Base-by-base conservation (phyloP, 1,284 basidiomycete genomes). In the Ceratobasidium sp. region DNA sequence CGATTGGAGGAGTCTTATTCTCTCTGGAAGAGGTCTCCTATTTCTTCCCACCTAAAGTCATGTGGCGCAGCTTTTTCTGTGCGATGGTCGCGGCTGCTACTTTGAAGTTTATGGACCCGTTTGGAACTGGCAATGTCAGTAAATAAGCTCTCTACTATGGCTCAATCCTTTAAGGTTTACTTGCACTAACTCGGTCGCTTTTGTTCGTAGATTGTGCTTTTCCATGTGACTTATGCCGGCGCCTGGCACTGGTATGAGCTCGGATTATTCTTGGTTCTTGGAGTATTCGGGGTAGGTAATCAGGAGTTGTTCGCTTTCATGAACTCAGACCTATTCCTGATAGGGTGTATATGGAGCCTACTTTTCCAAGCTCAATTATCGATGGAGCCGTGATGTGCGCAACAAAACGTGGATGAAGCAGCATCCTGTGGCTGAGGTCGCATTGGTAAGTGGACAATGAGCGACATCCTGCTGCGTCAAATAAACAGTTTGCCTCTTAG, bases 31-130 rank as follows among this genome's bases (percentile, higher is more conserved):
- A 33, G 33, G 33, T 33, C 33, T 33, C 33, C 33, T 33, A 33
- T 33, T 33, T 33, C 33, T 33, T 33, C 33, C 33, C 33, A 33
- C 33, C 33, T 4, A 94, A 96, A 84, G 99, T 97, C 1, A 98
- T 99, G 96, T 99, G 97, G 97, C 89, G 94, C 81, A 97, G 95
- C 83, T 99, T 99, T 85, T 93, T 99, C 82, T 99, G 98, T 85
- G 98, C 98, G 15, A 87, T 99, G 72, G 94, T 98, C 33, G 97
- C 98, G 2, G 99, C 97, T 0, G 96, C 99, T 81, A 97, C 97
- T 0, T 67, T 73, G 10, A 81, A 97, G 94, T 95, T 95, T 2
- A 97, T 99, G 94, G 99, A 99, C 84, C 98, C 98, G 0, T 99
- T 97, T 87, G 90, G 97, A 39, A 99, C 98, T 0, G 98, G 98